Percentiles rank a stretch among this genome's conserved stretches.
These are phyloP conservation scores for Gelatoporia subvermispora DNA, from an alignment of 768 basidiomycete genomes.

Conservation along the genomic window DNA sequence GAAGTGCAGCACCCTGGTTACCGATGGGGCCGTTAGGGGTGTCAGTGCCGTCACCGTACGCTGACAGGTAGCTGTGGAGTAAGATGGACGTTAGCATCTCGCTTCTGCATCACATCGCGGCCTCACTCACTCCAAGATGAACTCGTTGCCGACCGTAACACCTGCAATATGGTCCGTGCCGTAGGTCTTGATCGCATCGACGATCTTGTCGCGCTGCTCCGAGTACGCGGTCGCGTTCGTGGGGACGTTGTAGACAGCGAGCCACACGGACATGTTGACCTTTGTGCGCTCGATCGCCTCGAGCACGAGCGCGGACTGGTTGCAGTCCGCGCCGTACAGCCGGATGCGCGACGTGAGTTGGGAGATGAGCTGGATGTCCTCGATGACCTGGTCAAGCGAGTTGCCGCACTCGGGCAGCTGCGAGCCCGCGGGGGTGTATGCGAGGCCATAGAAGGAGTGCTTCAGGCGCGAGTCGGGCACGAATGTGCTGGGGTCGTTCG, in stretches of 20 bases:
- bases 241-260: conserved; percentile 63
- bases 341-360: conserved; percentile 83
- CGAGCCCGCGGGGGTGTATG: conserved; percentile 79
- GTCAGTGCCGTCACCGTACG: conserved; percentile 39
- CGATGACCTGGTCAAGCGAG: conserved; percentile 46
- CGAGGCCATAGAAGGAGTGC: conserved; percentile 79
- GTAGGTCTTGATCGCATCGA: conserved; percentile 67
- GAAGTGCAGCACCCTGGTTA: conserved; percentile 55
- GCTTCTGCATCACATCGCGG: neutral
- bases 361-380: conserved; percentile 78
- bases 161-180: conserved; percentile 75
- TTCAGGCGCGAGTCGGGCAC: conserved; percentile 61
- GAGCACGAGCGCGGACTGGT: conserved; percentile 76
- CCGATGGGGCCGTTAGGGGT: conserved; percentile 53
- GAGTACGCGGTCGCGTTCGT: conserved; percentile 68
- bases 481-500: conserved; percentile 77
- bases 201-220: conserved; percentile 66
- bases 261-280: conserved; percentile 76
- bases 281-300: conserved; percentile 90
- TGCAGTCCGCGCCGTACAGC: conserved; percentile 86
- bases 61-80: conserved; percentile 49
- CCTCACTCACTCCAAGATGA: conserved; percentile 63
- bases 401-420: conserved; percentile 68
- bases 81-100: neutral
- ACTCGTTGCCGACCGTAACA: conserved; percentile 90